These are phyloP conservation scores for Colletotrichum graminicola DNA, from an alignment of 2,329 filamentous ascomycete species.

Conservation along the genomic window DNA sequence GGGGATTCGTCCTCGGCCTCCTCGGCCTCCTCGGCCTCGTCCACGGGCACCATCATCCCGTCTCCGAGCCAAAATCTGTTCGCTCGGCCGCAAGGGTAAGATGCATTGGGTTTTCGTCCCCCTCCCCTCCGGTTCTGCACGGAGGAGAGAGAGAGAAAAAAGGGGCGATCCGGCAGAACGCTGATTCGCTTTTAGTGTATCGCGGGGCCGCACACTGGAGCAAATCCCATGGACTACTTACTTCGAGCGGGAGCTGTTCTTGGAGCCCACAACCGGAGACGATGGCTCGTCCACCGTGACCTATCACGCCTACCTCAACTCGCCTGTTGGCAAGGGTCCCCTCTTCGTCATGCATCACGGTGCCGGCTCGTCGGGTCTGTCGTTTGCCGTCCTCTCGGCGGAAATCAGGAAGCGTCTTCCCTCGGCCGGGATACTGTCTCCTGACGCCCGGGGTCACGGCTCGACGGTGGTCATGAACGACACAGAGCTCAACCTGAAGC, in stretches of 20 bases:
- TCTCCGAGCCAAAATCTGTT: conserved; percentile 80
- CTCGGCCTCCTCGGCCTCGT: conserved; percentile 77
- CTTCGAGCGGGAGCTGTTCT: conserved; percentile 88
- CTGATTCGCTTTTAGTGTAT: conserved; percentile 34
- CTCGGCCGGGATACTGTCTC: conserved; percentile 82
- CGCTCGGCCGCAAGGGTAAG: conserved; percentile 76
- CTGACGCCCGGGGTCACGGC: conserved; percentile 91
- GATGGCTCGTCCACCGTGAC: conserved; percentile 59
- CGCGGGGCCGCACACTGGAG: conserved; percentile 67
- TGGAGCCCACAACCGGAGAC: conserved; percentile 58
- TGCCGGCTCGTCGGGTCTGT: conserved; percentile 87
- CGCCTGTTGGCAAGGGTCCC: conserved; percentile 79
- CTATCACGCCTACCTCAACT: conserved; percentile 90
- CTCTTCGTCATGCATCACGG: conserved; percentile 96
- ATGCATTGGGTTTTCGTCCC: conserved; percentile 41
- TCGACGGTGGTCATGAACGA: conserved; percentile 67
- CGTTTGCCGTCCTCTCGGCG: conserved; percentile 84
- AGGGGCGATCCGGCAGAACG: neutral
- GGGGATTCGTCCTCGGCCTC: conserved; percentile 82
- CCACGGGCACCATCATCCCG: conserved; percentile 90
- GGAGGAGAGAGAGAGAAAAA: too few species aligned
- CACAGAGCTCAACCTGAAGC: conserved; percentile 71
- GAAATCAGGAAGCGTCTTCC: conserved; percentile 84
- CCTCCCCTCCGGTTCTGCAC: conserved; percentile 6
- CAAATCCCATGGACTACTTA: conserved; percentile 89